Percentiles rank a stretch among this genome's conserved stretches.
Conservation (phyloP, 2,329 filamentous ascomycete species). For the Truncatella angustata region DNA sequence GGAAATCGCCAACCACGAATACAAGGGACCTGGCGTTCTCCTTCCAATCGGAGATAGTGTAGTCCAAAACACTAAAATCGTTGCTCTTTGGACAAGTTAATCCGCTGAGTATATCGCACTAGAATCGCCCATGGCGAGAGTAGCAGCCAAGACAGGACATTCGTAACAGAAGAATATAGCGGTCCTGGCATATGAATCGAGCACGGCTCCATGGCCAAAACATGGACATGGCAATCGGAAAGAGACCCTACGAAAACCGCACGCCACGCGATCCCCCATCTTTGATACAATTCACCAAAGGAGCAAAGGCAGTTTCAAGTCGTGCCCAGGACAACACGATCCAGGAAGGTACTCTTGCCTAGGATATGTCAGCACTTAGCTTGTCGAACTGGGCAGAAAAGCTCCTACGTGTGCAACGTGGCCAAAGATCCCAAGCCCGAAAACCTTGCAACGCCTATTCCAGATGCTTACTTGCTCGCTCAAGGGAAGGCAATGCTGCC, state of each 20-base stretch:
- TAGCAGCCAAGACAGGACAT: not conserved
- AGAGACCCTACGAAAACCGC: not conserved
- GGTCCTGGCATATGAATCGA: not conserved
- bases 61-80: not conserved
- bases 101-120: not conserved
- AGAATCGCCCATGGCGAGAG: not conserved
- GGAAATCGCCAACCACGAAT: not conserved
- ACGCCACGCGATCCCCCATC: not conserved
- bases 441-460: constrained; percentile 13
- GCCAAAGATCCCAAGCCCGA: not conserved
- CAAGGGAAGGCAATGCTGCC: constrained; percentile 13
- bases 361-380: not conserved
- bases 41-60: not conserved
- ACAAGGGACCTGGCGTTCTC: not conserved
- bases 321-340: constrained; percentile 29
- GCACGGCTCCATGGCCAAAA: not conserved
- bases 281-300: not conserved
- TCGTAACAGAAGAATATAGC: no score
- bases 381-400: not conserved
- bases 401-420: not conserved
- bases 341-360: constrained; percentile 15
- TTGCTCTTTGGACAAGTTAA: not conserved
- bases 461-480: constrained; percentile 15
- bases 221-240: not conserved
- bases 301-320: constrained; percentile 32